These are phyloP conservation scores for Brassica balearica DNA, from an alignment of 441 rosid species.

Conservation along the genomic window DNA sequence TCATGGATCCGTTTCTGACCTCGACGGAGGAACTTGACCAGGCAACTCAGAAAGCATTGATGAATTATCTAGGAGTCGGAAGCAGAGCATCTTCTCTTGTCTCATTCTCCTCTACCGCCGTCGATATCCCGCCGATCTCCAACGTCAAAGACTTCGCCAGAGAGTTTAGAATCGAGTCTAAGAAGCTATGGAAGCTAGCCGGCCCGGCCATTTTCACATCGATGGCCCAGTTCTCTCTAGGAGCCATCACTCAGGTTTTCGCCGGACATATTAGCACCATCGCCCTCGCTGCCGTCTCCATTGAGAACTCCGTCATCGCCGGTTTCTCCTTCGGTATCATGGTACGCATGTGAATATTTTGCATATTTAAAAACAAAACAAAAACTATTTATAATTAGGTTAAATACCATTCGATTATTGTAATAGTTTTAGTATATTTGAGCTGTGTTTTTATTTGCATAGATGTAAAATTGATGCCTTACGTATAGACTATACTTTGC, in stretches of 20 bases:
- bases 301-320: conserved; percentile 63
- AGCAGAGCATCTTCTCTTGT: conserved; percentile 48
- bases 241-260: conserved; percentile 78
- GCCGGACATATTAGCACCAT: conserved; percentile 84
- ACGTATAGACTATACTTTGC: not conserved
- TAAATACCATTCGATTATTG: no score
- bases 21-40: conserved; percentile 41
- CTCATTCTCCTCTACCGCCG: conserved; percentile 38
- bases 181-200: conserved; percentile 79
- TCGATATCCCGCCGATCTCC: conserved; percentile 30
- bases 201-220: conserved; percentile 80
- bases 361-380: not conserved
- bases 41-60: conserved; percentile 38
- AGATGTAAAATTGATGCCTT: not conserved
- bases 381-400: not conserved
- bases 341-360: conserved; percentile 47
- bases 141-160: conserved; percentile 26
- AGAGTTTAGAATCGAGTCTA: conserved; percentile 65
- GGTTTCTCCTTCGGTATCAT: conserved; percentile 80
- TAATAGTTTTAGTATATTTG: not conserved
- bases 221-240: conserved; percentile 64
- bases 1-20: conserved; percentile 34
- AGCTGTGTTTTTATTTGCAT: not conserved
- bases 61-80: conserved; percentile 39
- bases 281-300: conserved; percentile 75